phyloP scores from a whole-genome alignment of 2,329 filamentous ascomycete species.

The Ceratocystiopsis sp. region DNA sequence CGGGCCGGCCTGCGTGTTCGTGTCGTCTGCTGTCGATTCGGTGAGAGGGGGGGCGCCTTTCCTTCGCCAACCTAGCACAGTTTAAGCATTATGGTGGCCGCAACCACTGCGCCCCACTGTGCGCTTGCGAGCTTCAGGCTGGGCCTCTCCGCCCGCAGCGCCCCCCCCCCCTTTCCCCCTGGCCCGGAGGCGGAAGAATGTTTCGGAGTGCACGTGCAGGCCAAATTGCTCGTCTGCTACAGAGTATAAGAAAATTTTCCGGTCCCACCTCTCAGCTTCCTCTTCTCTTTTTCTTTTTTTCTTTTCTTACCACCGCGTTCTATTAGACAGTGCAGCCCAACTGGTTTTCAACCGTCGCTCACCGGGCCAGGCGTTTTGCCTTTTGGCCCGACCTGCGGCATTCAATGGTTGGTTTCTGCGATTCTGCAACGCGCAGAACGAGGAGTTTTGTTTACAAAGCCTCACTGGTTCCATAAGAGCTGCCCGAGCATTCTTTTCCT shows the following conservation, averaged over 20 bases:
- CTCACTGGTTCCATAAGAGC: slow-evolving; percentile 37
- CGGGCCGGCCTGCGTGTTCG: too few relatives aligned
- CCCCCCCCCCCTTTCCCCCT: background rate
- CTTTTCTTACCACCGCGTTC: slow-evolving; percentile 37
- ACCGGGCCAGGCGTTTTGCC: slow-evolving; percentile 51
- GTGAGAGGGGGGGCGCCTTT: too few relatives aligned
- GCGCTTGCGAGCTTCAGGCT: background rate
- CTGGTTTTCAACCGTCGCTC: slow-evolving; percentile 23
- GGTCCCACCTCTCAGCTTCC: slow-evolving; percentile 3
- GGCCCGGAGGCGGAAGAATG: background rate
- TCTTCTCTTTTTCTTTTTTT: slow-evolving; percentile 12
- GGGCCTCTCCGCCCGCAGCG: background rate
- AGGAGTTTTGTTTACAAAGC: slow-evolving; percentile 17
- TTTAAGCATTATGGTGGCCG: too few relatives aligned
- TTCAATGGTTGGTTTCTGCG: slow-evolving; percentile 20
- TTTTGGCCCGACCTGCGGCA: slow-evolving; percentile 35
- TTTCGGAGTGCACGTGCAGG: slow-evolving; percentile 1
- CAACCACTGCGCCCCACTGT: too few relatives aligned
- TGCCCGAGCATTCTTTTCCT: slow-evolving; percentile 31
- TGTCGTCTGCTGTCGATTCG: too few relatives aligned
- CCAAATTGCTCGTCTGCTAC: background rate
- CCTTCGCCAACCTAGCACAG: too few relatives aligned
- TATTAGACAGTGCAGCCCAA: slow-evolving; percentile 75
- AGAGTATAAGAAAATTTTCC: slow-evolving; percentile 4
- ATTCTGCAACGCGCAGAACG: slow-evolving; percentile 41